Conservation (phyloP, 805 yeast species). For the Myxozyma mucilagina region DNA sequence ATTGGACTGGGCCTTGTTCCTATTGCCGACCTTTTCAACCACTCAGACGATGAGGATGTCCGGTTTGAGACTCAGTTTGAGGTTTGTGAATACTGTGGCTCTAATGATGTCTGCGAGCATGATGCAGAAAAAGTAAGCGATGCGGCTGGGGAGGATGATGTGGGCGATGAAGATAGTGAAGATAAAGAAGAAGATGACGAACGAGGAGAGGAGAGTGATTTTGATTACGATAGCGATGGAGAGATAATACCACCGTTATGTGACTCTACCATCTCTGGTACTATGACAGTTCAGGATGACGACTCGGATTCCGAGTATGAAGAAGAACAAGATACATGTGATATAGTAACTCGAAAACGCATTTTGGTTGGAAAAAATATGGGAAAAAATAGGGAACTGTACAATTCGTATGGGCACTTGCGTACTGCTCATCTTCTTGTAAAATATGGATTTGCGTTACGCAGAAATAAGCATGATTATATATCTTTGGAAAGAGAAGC, state of each 20-base stretch:
- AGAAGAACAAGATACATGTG: constrained; percentile 55
- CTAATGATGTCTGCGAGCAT: constrained; percentile 29
- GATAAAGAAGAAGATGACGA: constrained; percentile 33
- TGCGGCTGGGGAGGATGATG: constrained; percentile 35
- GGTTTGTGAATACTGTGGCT: constrained; percentile 52
- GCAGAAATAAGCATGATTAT: constrained; percentile 51
- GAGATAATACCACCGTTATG: constrained; percentile 5
- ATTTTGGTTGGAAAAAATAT: constrained; percentile 39
- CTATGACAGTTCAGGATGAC: background rate
- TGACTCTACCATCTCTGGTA: background rate
- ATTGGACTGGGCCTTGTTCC: constrained; percentile 81
- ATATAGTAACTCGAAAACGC: constrained; percentile 53
- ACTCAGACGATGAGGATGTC: constrained; percentile 57
- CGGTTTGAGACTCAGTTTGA: constrained; percentile 61
- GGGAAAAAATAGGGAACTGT: constrained; percentile 55
- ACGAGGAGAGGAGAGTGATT: constrained; percentile 32
- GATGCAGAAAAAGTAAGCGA: constrained; percentile 39
- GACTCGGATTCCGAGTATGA: background rate
- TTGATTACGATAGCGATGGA: constrained; percentile 35
- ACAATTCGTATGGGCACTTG: constrained; percentile 80
- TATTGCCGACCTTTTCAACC: constrained; percentile 88
- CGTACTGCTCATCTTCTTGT: constrained; percentile 66
- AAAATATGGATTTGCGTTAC: constrained; percentile 73
- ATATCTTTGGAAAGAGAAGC: constrained; percentile 19
- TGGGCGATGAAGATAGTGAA: constrained; percentile 21